Base-by-base conservation (phyloP, 2,329 filamentous ascomycete species). In the Bipolaris victoriae region DNA sequence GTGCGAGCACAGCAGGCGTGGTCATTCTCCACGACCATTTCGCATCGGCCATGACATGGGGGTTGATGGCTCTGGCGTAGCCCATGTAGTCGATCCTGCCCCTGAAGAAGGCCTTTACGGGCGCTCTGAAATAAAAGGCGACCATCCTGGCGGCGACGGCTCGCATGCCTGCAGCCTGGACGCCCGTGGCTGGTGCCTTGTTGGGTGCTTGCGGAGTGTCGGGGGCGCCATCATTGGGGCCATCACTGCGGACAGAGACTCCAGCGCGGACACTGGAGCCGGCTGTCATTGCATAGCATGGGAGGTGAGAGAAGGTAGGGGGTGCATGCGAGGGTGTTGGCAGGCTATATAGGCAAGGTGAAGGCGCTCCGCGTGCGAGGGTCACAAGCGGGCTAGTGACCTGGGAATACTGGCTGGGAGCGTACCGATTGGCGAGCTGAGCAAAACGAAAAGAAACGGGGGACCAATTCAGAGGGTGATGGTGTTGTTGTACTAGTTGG, bases 101-200 rank as follows among this genome's bases (percentile, higher is more conserved):
- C 60, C 91, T 86, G 78, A 97, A 96, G 74, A 97, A 97, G 15
- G 92, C 90, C 78, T 97, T 97, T 51, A 92, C 90, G 0, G 93
- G 93, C 0, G 92, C 91, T 55, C 92, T 84, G 73, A 97, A 97
- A 60, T 96, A 97, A 69, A 97, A 97, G 22, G 92, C 89, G 52
- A 97, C 85, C 68, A 92, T 82, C 72, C 96, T 90, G 7, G 91
- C 90, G 67, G 89, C 93, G 61, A 97, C 76, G 26, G 92, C 93
- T 45, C 93, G 89, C 62, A 92, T 90, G 39, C 91, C 87, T 20
- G 92, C 92, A 4, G 92, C 92, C 20, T 91, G 92, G n/a, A 91
- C 90, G 46, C 90, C 92, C 15, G 86, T 88, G 11, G 84, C 83
- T 13, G 86, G 84, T 56, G 80, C 84, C 62, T 84, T 83, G 58